Conservation (phyloP, 2,329 filamentous ascomycete genomes). For the Alternaria viburni region DNA sequence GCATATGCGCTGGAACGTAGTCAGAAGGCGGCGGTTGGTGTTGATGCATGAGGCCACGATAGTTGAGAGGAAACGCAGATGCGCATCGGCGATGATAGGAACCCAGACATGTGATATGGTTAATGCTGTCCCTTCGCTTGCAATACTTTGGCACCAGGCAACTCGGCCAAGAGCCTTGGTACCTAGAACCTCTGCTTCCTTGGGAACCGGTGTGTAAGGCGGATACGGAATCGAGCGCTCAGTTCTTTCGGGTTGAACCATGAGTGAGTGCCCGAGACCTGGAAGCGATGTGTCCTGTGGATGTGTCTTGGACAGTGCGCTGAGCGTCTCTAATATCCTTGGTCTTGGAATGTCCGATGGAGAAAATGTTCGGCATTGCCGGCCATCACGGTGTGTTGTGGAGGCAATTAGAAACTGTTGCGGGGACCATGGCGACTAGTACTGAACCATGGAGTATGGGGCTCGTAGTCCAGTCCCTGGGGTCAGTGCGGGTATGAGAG, state of each 20-base stretch:
- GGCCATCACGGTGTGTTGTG: background rate
- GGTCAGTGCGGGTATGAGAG: background rate
- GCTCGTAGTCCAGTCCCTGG: background rate
- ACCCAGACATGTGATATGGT: background rate
- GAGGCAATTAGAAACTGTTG: background rate
- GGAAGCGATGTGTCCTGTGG: background rate
- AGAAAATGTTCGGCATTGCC: background rate
- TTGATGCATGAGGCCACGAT: background rate
- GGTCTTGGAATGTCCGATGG: background rate
- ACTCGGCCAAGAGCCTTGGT: accelerated
- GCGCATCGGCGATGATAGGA: background rate
- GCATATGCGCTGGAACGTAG: background rate
- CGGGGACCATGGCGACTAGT: background rate
- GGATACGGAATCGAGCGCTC: background rate
- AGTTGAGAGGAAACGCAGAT: background rate
- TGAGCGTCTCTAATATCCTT: background rate
- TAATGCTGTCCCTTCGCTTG: background rate
- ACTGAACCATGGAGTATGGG: background rate
- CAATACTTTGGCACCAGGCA: background rate
- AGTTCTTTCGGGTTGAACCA: background rate
- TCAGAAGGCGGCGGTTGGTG: background rate
- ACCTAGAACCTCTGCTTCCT: background rate
- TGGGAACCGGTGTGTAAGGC: background rate
- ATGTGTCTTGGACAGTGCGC: background rate
- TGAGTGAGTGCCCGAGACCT: background rate